Conservation (phyloP, 1,284 basidiomycete genomes). For the Naganishia sp. region DNA sequence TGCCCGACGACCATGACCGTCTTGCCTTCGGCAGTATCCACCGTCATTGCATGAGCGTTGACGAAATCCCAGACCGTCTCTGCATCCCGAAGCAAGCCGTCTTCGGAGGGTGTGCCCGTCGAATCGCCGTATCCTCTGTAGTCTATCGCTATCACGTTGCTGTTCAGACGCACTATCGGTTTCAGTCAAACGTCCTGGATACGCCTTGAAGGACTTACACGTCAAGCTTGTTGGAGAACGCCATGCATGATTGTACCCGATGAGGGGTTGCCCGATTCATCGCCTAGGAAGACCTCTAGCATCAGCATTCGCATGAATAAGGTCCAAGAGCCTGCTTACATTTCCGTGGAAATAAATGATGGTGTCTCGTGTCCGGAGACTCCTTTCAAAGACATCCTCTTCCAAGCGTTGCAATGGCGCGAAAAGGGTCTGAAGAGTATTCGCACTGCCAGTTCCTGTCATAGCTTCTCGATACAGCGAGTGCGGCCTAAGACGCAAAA, state of each 20-base stretch:
- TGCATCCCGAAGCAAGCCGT: constrained; percentile 74
- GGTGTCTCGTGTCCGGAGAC: constrained; percentile 67
- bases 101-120: constrained; percentile 71
- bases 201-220: constrained; percentile 80
- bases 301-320: neutral
- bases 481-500: constrained; percentile 35
- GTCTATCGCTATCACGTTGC: constrained; percentile 80
- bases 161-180: constrained; percentile 12
- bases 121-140: constrained; percentile 94
- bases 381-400: constrained; percentile 50
- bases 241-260: constrained; percentile 21
- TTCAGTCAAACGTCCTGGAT: constrained; percentile 46
- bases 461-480: constrained; percentile 36
- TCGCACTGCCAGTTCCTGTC: neutral
- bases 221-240: constrained; percentile 60
- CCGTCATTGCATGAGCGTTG: constrained; percentile 38
- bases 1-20: constrained; percentile 60
- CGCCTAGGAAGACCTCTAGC: constrained; percentile 36
- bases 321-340: constrained; percentile 46
- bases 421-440: constrained; percentile 30
- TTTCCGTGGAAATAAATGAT: constrained; percentile 91
- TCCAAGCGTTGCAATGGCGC: constrained; percentile 37
- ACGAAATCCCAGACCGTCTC: constrained; percentile 80
- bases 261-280: constrained; percentile 41
- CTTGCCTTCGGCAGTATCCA: neutral